Evolutionary conservation across 805 yeast species (phyloP).

Genomic region (Ogataea sp.): DNA sequence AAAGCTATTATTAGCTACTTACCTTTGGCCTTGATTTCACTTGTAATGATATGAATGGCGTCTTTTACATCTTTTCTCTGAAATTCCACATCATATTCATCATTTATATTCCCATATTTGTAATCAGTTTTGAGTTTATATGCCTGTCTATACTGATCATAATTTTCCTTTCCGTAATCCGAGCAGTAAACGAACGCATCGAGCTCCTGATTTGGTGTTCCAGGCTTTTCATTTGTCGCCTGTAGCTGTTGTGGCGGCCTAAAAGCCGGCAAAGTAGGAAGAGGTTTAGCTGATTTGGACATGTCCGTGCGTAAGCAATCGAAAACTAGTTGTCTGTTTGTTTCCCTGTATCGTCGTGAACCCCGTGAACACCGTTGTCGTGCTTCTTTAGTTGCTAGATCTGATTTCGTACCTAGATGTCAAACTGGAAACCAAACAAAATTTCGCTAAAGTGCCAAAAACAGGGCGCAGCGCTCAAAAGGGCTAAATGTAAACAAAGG

Average conservation of each 20-base stretch:
- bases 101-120: slow-evolving; percentile 13
- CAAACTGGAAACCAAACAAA: too few species aligned
- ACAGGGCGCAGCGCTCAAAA: too few species aligned
- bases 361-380: too few species aligned
- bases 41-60: slow-evolving; percentile 62
- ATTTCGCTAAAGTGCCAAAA: too few species aligned
- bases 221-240: not conserved
- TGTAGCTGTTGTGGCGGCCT: not conserved
- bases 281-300: slow-evolving; percentile 1
- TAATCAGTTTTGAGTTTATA: slow-evolving; percentile 22
- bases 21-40: slow-evolving; percentile 63
- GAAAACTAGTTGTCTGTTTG: too few species aligned
- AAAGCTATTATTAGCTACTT: slow-evolving; percentile 2
- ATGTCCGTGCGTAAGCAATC: not conserved
- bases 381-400: too few species aligned
- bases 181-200: slow-evolving; percentile 25
- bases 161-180: slow-evolving; percentile 14
- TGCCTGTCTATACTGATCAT: slow-evolving; percentile 18
- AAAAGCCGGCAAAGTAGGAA: not conserved
- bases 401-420: too few species aligned
- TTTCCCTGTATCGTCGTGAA: too few species aligned
- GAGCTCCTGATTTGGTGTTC: slow-evolving; percentile 2
- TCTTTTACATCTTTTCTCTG: slow-evolving; percentile 60
- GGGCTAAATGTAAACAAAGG: too few species aligned
- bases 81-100: slow-evolving; percentile 32